Percentiles rank a stretch among this genome's conserved stretches.
phyloP scores from a whole-genome alignment of 768 basidiomycete genomes.

The Leccinellum rugosiceps region DNA sequence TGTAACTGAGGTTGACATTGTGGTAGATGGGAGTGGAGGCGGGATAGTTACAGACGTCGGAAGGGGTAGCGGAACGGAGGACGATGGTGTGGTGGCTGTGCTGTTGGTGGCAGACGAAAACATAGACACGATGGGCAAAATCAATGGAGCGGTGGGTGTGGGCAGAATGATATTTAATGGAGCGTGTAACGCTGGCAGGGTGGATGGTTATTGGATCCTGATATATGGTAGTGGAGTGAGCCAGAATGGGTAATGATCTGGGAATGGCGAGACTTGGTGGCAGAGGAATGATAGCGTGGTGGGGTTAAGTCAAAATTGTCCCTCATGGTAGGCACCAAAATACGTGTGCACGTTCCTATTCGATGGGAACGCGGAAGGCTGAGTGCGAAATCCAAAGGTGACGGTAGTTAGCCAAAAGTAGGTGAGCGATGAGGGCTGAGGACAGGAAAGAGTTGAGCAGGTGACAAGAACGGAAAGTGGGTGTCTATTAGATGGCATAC shows the following conservation, averaged over 20 bases:
- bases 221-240: background rate
- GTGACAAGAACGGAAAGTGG: no score
- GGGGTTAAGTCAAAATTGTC: no score
- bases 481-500: no score
- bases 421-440: no score
- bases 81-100: background rate
- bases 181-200: background rate
- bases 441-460: no score
- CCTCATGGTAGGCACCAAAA: no score
- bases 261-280: background rate
- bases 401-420: no score
- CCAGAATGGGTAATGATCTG: background rate
- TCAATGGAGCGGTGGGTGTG: background rate
- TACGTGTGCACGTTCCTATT: no score
- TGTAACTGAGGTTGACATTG: background rate
- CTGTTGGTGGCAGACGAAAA: background rate
- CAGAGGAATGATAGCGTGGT: no score
- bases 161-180: background rate
- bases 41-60: background rate
- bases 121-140: background rate
- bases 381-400: no score
- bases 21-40: background rate
- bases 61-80: background rate
- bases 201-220: background rate
- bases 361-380: no score